Evolutionary conservation across 2,329 filamentous ascomycete species (phyloP), one percentile per base, ranked within the genome.

Genomic region (Blastomyces gilchristii): DNA sequence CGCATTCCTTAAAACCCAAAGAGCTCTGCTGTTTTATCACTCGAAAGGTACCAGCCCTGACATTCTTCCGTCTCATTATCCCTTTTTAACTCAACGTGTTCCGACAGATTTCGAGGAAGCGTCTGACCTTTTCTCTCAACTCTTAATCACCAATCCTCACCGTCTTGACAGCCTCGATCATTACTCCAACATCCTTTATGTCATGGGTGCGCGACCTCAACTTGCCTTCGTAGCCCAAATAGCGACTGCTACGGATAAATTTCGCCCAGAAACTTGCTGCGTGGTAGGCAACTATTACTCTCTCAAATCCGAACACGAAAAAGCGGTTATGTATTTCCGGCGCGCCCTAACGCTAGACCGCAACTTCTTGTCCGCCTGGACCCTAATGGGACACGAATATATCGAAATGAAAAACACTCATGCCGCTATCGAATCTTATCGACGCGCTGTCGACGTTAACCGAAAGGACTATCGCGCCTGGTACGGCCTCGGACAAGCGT

Each of bases 361-460:
- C 11, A 88, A 87, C 34, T 99, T 94, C 73, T 82, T 97, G 18
- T 95, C 91, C 0, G 94, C 94, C 1, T 99, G 94, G 94, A 99
- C 94, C 0, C 81, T 99, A 0, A 97, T 99, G 93, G 94, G 94
- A 0, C 94, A 99, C 75, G 94, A 99, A 74, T 99, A 97, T 69
- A 91, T 97, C 62, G 94, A 99, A 75, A 86, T 99, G 76, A 99
- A 97, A 72, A 99, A 99, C 73, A 97, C 93, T 0, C 94, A 99
- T 71, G 93, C 94, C 0, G 94, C 94, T 9, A 97, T 99, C 65
- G 94, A 99, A 74, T 96, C 91, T 0, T 99, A 99, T 72, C 86
- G 94, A 1, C 87, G 94, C 52, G 94, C 94, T 1, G 93, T 99
- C 1, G 94, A 99, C 70, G 90, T 94, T 68, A 97, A 99, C 71